phyloP scores from a whole-genome alignment of 306 rosid species.

The Cotoneaster glaucophyllus region DNA sequence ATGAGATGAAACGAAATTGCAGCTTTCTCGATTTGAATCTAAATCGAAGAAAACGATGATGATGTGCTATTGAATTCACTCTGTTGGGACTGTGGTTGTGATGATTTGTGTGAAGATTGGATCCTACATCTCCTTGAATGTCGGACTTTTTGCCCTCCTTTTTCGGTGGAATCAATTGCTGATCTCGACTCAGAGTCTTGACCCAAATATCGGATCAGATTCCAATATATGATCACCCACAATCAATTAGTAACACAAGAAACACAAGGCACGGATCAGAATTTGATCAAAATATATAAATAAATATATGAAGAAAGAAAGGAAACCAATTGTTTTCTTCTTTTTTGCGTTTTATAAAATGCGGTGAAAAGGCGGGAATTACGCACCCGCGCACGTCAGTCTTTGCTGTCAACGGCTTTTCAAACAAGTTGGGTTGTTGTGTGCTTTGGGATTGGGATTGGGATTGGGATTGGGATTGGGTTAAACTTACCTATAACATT shows the following conservation, averaged over 20 bases:
- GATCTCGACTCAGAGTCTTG: neutral
- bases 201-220: constrained; percentile 30
- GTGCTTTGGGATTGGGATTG: too few relatives aligned
- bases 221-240: neutral
- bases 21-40: neutral
- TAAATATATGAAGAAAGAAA: neutral
- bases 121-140: constrained; percentile 2
- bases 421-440: too few relatives aligned
- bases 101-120: neutral
- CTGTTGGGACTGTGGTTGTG: neutral
- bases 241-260: neutral
- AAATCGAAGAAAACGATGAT: neutral
- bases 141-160: constrained; percentile 3
- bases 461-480: too few relatives aligned
- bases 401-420: neutral
- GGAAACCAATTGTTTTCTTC: neutral
- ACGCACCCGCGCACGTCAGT: constrained; percentile 30
- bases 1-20: neutral
- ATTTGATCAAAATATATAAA: too few relatives aligned
- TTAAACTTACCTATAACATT: too few relatives aligned
- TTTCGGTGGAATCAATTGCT: constrained; percentile 20
- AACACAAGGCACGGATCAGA: neutral
- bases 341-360: neutral
- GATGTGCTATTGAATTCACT: neutral
- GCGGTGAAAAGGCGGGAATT: constrained; percentile 35